Evolutionary conservation across 176 grass and related monocot genomes (phyloP), one percentile per base, ranked within the genome.

Genomic region (Alloteropsis semialata): DNA sequence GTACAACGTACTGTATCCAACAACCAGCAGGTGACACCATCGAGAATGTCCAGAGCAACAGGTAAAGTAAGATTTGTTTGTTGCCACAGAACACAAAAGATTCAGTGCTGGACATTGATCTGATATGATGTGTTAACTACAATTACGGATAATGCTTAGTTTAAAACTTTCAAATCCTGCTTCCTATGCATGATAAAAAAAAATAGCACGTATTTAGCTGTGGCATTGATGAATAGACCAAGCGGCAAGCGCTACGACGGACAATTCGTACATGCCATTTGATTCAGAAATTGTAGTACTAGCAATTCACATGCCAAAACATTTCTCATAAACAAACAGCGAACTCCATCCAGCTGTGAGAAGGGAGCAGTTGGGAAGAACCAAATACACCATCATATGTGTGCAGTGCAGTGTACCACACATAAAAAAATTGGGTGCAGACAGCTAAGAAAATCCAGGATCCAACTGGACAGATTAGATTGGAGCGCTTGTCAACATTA

Each of bases 371-470:
- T 85, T 82, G 79, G 83, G 78, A 82, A 32, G 72, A 86, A 90
- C 76, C 76, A 21, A 76, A 75, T 46, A 67, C 88, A 78, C 29
- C 48, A 62, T 28, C 78, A 62, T 63, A 41, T 53, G 11, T 77
- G 45, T 65, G 77, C 83, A 82, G 55, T 64, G 63, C 82, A 89
- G 36, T 82, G 88, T 77, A 56, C 82, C 64, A 72, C 54, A 65
- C 78, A 89, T 72, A 58, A 64, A 85, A 81, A 89, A 68, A 5
- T 14, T 3, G n/a, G n/a, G 44, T 71, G 29, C 2, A 65, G 83
- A 78, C 79, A 90, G 79, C 88, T 89, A 66, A 80, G 75, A 80
- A 80, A 84, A 89, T 75, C 76, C 60, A 80, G 50, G 32, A 84
- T 84, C 67, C 87, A 89, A 84, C 88, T 90, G 83, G 78, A 82